A percentile compares a stretch with the other conserved stretches of the same genome.
Evolutionary conservation across 2,329 filamentous ascomycete species (phyloP).

Genomic region (Ophiostoma sp.): DNA sequence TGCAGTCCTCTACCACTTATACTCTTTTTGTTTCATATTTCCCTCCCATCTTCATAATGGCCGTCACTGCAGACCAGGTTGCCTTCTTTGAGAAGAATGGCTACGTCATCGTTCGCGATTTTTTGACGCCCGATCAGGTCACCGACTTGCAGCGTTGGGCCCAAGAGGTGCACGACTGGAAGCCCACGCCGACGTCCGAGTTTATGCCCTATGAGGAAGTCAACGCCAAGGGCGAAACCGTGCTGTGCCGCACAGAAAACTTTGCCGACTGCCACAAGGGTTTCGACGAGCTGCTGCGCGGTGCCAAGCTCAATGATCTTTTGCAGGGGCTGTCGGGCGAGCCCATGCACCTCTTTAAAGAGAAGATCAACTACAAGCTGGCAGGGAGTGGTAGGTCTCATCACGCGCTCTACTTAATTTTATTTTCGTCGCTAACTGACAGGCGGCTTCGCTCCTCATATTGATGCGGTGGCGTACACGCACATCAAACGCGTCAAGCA

Average conservation of each 20-base stretch:
- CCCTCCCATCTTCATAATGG: not conserved
- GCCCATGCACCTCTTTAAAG: not conserved
- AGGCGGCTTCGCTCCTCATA: conserved; percentile 22
- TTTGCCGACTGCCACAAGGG: conserved; percentile 21
- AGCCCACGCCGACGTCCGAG: not conserved
- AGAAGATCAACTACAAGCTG: conserved; percentile 11
- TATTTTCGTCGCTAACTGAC: no score
- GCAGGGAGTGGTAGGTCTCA: not conserved
- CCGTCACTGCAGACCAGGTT: not conserved
- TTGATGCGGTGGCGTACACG: conserved; percentile 20
- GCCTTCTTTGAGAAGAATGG: conserved; percentile 7
- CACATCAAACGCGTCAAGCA: conserved; percentile 24
- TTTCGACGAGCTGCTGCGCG: conserved; percentile 1
- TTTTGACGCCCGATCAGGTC: not conserved
- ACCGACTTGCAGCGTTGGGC: not conserved
- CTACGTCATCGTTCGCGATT: not conserved
- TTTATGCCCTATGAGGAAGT: conserved; percentile 17
- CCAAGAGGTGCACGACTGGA: conserved; percentile 1
- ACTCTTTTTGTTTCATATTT: not conserved
- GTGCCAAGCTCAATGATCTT: not conserved
- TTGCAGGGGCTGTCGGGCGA: not conserved
- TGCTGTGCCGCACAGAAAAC: conserved; percentile 23
- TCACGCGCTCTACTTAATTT: no score
- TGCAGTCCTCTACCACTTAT: not conserved
- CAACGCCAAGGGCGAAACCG: conserved; percentile 16